phyloP scores from a whole-genome alignment of 1,139 yeast species.

The Lodderomyces oxycetoniae region DNA sequence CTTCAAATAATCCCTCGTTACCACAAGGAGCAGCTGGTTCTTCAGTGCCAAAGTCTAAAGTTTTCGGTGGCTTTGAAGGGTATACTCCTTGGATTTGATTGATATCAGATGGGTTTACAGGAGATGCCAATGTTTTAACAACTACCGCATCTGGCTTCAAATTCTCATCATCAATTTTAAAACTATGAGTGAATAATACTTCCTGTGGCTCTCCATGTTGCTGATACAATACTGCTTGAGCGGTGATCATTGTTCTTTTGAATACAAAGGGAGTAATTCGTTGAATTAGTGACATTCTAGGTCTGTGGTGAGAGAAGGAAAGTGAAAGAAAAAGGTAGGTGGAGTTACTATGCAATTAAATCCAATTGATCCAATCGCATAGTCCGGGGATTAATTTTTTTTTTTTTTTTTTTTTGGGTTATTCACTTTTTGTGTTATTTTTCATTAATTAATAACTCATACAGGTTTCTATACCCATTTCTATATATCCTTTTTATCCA shows the following conservation, averaged over 20 bases:
- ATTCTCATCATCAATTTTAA: conserved; percentile 45
- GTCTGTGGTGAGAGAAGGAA: background rate
- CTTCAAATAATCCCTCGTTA: conserved; percentile 87
- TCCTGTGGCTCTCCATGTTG: conserved; percentile 59
- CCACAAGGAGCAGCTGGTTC: conserved; percentile 39
- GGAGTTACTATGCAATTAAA: too few relatives aligned
- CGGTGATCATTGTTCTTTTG: conserved; percentile 41
- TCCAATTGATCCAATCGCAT: too few relatives aligned
- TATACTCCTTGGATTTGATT: conserved; percentile 40
- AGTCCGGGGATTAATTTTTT: too few relatives aligned
- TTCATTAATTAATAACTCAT: background rate
- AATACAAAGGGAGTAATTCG: conserved; percentile 1
- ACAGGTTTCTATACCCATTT: background rate
- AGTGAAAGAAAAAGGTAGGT: background rate
- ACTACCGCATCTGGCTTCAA: conserved; percentile 44
- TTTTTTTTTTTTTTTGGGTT: too few relatives aligned
- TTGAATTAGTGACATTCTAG: background rate
- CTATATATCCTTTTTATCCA: conserved; percentile 2
- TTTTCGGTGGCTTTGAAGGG: conserved; percentile 35
- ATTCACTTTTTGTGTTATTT: too few relatives aligned
- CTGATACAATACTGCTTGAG: conserved; percentile 56
- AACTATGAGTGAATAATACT: conserved; percentile 49
- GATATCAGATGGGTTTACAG: conserved; percentile 54
- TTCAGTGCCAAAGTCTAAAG: conserved; percentile 27
- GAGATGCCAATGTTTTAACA: conserved; percentile 71